A percentile compares a stretch with the other conserved stretches of the same genome.
Conservation (phyloP, 2,329 filamentous ascomycete genomes). For the Ampelomyces quisqualis region DNA sequence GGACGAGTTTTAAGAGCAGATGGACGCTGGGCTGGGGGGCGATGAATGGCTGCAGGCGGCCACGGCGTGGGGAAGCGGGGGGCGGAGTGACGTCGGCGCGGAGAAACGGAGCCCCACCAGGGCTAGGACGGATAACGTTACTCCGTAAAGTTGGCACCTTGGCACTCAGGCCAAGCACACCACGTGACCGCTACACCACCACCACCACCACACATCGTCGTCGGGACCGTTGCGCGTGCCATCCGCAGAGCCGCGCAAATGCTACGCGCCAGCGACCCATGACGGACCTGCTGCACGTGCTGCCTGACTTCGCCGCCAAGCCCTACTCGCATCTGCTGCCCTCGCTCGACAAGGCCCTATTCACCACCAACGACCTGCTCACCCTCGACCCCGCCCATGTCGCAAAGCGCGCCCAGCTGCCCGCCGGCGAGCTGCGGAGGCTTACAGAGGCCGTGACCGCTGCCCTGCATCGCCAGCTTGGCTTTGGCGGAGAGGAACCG, state of each 20-base stretch:
- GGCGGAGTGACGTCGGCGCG: constrained; percentile 22
- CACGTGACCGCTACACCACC: constrained; percentile 4
- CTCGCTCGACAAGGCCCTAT: constrained; percentile 71
- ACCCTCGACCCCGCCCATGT: constrained; percentile 80
- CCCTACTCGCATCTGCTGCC: constrained; percentile 74
- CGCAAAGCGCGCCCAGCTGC: constrained; percentile 80
- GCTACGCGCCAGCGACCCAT: constrained; percentile 51
- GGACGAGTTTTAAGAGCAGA: constrained; percentile 27
- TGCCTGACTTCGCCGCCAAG: constrained; percentile 74
- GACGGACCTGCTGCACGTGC: constrained; percentile 81
- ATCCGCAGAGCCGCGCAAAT: constrained; percentile 40
- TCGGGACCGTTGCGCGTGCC: constrained; percentile 20
- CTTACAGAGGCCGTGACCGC: constrained; percentile 67
- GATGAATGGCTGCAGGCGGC: constrained; percentile 13
- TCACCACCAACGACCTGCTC: constrained; percentile 82
- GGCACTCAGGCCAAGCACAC: constrained; percentile 6
- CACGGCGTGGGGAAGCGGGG: constrained; percentile 24
- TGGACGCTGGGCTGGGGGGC: too few relatives aligned
- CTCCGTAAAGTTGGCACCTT: constrained; percentile 1
- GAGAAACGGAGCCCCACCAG: constrained; percentile 21
- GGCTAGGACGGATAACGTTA: background rate
- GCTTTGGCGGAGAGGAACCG: constrained; percentile 40
- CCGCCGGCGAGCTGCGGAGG: constrained; percentile 75
- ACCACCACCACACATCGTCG: background rate
- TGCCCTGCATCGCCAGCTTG: constrained; percentile 65